Conservation (phyloP, 345 rosid genomes). For the Euphorbia pulcherrima region DNA sequence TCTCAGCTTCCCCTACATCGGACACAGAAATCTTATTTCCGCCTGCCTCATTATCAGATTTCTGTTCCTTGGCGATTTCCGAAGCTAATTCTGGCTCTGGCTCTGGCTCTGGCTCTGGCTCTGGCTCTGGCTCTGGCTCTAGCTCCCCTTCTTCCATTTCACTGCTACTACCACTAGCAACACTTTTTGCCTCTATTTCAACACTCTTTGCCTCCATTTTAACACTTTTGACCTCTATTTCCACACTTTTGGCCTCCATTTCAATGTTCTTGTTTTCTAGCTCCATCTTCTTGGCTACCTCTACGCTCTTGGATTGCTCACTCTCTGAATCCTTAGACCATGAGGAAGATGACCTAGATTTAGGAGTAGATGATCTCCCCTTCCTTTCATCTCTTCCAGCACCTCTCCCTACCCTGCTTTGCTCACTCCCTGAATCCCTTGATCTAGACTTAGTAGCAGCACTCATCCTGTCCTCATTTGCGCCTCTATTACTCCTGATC, state of each 20-base stretch:
- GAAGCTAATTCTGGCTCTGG: slow-evolving; percentile 44
- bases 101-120: slow-evolving; percentile 86
- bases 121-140: slow-evolving; percentile 78
- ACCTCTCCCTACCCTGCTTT: slow-evolving; percentile 27
- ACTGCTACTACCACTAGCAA: slow-evolving; percentile 54
- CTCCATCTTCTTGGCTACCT: slow-evolving; percentile 31
- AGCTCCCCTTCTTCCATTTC: slow-evolving; percentile 99
- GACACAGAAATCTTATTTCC: slow-evolving; percentile 12
- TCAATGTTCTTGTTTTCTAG: slow-evolving; percentile 37
- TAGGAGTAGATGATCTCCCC: slow-evolving; percentile 41
- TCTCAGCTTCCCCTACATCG: slow-evolving; percentile 25
- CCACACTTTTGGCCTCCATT: slow-evolving; percentile 34
- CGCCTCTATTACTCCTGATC: slow-evolving; percentile 23
- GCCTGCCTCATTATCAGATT: slow-evolving; percentile 13
- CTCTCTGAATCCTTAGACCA: slow-evolving; percentile 91
- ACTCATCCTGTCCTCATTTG: slow-evolving; percentile 26
- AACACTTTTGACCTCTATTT: slow-evolving; percentile 36
- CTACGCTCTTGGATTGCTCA: slow-evolving; percentile 41
- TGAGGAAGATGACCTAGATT: slow-evolving; percentile 60
- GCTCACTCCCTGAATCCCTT: slow-evolving; percentile 44
- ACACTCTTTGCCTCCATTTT: slow-evolving; percentile 35
- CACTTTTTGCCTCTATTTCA: slow-evolving; percentile 41
- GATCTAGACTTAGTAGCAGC: slow-evolving; percentile 37
- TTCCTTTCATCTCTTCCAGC: slow-evolving; percentile 33
- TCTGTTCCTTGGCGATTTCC: slow-evolving; percentile 14